phyloP scores from a whole-genome alignment of 768 basidiomycete species.

The Boletus reticulatus region DNA sequence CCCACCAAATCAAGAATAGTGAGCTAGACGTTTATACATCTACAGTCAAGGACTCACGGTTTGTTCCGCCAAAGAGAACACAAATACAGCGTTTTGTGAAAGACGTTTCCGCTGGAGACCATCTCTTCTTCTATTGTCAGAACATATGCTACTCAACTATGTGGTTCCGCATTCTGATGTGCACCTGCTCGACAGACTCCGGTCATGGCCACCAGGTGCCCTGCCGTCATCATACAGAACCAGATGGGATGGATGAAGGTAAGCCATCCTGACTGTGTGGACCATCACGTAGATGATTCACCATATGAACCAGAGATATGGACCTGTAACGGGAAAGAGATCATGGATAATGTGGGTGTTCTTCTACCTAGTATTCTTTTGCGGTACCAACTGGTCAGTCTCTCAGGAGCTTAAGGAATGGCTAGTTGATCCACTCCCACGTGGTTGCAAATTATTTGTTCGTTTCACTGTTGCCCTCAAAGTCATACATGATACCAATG shows the following conservation, averaged over 20 bases:
- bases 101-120: conserved; percentile 45
- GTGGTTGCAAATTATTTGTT: conserved; percentile 28
- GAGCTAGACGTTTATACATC: conserved; percentile 9
- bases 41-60: neutral
- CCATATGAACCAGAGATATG: conserved; percentile 8
- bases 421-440: conserved; percentile 26
- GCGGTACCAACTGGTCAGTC: conserved; percentile 26
- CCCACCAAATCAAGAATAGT: conserved; percentile 50
- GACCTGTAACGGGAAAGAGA: conserved; percentile 8
- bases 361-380: conserved; percentile 29
- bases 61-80: conserved; percentile 30
- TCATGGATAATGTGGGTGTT: conserved; percentile 24
- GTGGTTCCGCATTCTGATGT: neutral
- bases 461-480: neutral
- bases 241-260: conserved; percentile 57
- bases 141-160: neutral
- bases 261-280: neutral
- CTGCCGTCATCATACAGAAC: conserved; percentile 43
- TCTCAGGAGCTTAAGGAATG: conserved; percentile 21
- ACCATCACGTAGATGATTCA: neutral
- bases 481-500: neutral
- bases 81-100: conserved; percentile 45
- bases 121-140: conserved; percentile 59
- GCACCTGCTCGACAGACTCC: conserved; percentile 35
- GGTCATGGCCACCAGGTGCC: conserved; percentile 49